Evolutionary conservation across 2,329 filamentous ascomycete species (phyloP), one percentile per base, ranked within the genome.

Genomic region (Botrytis squamosa): DNA sequence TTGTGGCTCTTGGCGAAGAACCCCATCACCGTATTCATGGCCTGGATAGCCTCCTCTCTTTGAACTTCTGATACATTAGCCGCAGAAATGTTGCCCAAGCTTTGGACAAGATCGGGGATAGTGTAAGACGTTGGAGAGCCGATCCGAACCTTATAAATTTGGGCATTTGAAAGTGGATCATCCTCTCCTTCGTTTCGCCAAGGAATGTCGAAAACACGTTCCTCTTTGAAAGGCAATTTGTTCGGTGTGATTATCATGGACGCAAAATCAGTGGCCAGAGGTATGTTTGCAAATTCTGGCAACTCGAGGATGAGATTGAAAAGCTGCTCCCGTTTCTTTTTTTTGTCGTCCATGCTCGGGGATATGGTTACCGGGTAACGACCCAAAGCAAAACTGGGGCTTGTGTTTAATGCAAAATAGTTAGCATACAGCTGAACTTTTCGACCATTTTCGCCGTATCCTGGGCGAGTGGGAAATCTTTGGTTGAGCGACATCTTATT

Each of bases 21-120:
- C 0, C 85, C 84, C 69, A 90, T 80, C 36, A 91, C 81, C 49
- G 90, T 86, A 77, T 91, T 91, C 72, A 91, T 79, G 0, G 87
- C 84, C 73, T 90, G 87, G 9, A 90, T 83, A 0, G 87, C 80
- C 71, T 89, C 86, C 1, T 83, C 81, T 77, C 87, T 86, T 29
- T 83, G 79, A 0, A 16, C 16, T 0, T 64, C 46, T 20, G 49
- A 33, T 3, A 62, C 42, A 49, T 75, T 77, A 1, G 52, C 63
- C 1, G 76, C 72, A 12, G 75, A 25, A 74, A 55, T 63, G 74
- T 74, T 22, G 55, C 60, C 9, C 75, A 73, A 10, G 74, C 76
- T 7, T 80, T 75, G 60, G 76, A 77, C 7, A 60, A 76, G 60
- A 78, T 68, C 36, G 77, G 65, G 46, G 76, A 73, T 6, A 73